Percentiles rank a stretch among this genome's conserved stretches.
Evolutionary conservation across 106 monocot species (phyloP).

Genomic region (Platanthera guangdongensis): DNA sequence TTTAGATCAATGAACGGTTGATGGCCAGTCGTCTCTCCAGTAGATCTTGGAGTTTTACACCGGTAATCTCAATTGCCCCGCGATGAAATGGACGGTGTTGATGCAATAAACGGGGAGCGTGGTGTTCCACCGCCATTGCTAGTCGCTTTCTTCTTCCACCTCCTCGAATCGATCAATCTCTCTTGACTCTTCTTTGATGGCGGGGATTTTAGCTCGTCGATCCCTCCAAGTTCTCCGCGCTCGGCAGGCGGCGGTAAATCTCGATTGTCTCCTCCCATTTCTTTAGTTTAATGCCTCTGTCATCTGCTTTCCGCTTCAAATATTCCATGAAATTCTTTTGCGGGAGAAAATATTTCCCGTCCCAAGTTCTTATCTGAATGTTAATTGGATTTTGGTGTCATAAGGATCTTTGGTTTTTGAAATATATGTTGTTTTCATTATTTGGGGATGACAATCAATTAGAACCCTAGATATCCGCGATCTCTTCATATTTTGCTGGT

Average conservation of each 20-base stretch:
- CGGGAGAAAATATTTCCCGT: not conserved
- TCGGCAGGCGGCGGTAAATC: not conserved
- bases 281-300: not conserved
- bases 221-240: not conserved
- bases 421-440: not conserved
- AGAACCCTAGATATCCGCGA: no score
- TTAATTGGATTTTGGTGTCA: not conserved
- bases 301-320: not conserved
- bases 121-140: not conserved
- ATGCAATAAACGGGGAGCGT: not conserved
- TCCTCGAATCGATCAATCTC: not conserved
- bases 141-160: not conserved
- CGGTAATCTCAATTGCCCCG: no score
- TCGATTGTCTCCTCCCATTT: not conserved
- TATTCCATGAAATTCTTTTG: not conserved
- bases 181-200: not conserved
- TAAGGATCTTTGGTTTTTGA: not conserved
- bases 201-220: slow-evolving; percentile 6
- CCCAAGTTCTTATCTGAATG: not conserved
- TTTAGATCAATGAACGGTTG: no score
- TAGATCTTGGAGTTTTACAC: no score
- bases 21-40: no score
- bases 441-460: not conserved
- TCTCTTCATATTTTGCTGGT: no score
- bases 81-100: no score